Evolutionary conservation across 768 basidiomycete genomes (phyloP).

Genomic region (Austroboletus festivus): DNA sequence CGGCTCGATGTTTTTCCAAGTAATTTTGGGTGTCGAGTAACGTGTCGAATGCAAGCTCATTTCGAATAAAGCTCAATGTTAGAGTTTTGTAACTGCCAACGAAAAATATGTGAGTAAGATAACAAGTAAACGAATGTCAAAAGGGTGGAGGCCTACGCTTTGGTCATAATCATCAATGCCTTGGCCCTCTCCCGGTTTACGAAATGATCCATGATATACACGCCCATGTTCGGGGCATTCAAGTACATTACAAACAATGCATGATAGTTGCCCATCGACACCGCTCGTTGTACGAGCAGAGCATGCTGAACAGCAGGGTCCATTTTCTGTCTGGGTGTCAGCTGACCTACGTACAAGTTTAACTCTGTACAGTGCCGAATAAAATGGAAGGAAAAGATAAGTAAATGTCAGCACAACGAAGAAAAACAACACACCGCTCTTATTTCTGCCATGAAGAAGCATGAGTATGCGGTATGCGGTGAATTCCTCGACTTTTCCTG

Average conservation of each 20-base stretch:
- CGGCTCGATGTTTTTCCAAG: slow-evolving; percentile 64
- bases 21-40: slow-evolving; percentile 63
- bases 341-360: slow-evolving; percentile 95
- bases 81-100: slow-evolving; percentile 74
- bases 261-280: slow-evolving; percentile 94
- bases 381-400: background rate
- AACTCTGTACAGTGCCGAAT: slow-evolving; percentile 56
- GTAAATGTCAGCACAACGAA: slow-evolving; percentile 1
- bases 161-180: slow-evolving; percentile 86
- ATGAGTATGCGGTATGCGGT: slow-evolving; percentile 97
- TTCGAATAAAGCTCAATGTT: slow-evolving; percentile 70
- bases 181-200: slow-evolving; percentile 85
- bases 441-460: slow-evolving; percentile 89
- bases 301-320: slow-evolving; percentile 83
- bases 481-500: slow-evolving; percentile 93
- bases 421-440: slow-evolving; percentile 65
- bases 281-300: slow-evolving; percentile 80
- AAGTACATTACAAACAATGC: slow-evolving; percentile 82
- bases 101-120: slow-evolving; percentile 1
- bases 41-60: slow-evolving; percentile 82
- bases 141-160: slow-evolving; percentile 65
- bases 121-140: background rate
- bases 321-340: slow-evolving; percentile 88
- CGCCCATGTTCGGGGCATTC: slow-evolving; percentile 93
- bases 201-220: slow-evolving; percentile 99